Percentiles rank a stretch among this genome's conserved stretches.
Evolutionary conservation across 2,329 filamentous ascomycete species (phyloP).

Genomic region (Nemania sp.): DNA sequence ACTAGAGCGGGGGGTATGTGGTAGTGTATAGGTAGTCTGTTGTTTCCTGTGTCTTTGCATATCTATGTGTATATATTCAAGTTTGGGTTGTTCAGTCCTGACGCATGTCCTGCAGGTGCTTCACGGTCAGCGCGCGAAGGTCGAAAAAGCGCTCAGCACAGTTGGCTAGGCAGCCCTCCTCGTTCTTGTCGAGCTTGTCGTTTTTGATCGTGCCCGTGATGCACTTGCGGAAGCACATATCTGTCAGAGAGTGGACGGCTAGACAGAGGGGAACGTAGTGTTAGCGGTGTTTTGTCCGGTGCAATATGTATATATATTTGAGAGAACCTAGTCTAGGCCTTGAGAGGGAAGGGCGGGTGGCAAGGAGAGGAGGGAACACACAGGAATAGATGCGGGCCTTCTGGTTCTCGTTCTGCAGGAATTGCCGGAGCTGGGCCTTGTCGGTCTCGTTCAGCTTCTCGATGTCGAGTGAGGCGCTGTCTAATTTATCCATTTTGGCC

Average conservation of each 20-base stretch:
- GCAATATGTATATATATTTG: neutral
- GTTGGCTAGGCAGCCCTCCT: constrained; percentile 88
- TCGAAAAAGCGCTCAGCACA: constrained; percentile 96
- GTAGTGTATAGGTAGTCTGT: neutral
- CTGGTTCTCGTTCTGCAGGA: constrained; percentile 86
- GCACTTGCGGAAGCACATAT: constrained; percentile 96
- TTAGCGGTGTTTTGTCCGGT: constrained; percentile 19
- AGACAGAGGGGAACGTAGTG: neutral
- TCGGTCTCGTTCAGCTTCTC: constrained; percentile 82
- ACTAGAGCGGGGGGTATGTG: neutral
- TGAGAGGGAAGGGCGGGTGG: neutral
- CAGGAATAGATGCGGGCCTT: constrained; percentile 76
- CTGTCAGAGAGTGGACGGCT: constrained; percentile 69
- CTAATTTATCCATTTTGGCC: constrained; percentile 15
- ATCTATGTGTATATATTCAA: neutral
- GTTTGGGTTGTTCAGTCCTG: constrained; percentile 37
- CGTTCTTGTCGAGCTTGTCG: constrained; percentile 77
- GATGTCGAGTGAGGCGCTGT: constrained; percentile 59
- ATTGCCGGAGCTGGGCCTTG: constrained; percentile 88
- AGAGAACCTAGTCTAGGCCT: no score
- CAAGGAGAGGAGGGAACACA: constrained; percentile 56
- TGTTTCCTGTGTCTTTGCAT: neutral
- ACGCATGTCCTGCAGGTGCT: constrained; percentile 78
- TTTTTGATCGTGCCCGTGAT: constrained; percentile 78
- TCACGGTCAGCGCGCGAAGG: constrained; percentile 84